A percentile compares a stretch with the other conserved stretches of the same genome.
Conservation (phyloP, 768 basidiomycete species). For the Lactifluus volemus region DNA sequence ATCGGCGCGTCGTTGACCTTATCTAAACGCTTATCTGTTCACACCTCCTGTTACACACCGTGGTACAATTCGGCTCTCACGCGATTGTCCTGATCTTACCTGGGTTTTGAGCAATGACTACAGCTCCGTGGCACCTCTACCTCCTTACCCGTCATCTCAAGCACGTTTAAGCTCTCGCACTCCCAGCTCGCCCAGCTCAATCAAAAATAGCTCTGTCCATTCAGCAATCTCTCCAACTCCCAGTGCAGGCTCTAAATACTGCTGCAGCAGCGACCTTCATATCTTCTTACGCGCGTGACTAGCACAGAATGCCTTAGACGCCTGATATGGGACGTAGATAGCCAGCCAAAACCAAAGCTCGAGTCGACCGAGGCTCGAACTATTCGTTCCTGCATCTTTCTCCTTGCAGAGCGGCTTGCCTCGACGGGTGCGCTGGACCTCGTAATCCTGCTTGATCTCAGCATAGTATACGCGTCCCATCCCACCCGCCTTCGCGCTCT, state of each 20-base stretch:
- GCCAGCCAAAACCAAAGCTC: slow-evolving; percentile 9
- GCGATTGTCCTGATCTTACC: neutral
- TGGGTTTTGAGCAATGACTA: neutral
- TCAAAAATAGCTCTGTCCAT: slow-evolving; percentile 39
- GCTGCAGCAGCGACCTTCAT: slow-evolving; percentile 42
- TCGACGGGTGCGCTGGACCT: slow-evolving; percentile 36
- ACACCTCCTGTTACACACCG: too few species aligned
- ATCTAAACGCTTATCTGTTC: neutral
- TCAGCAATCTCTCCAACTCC: slow-evolving; percentile 38
- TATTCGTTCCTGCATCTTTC: slow-evolving; percentile 41
- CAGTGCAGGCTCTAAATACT: slow-evolving; percentile 38
- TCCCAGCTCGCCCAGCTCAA: slow-evolving; percentile 45
- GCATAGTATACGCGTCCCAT: slow-evolving; percentile 45
- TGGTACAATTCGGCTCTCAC: neutral
- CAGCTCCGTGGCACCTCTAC: slow-evolving; percentile 30
- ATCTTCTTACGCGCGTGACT: slow-evolving; percentile 48
- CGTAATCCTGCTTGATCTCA: slow-evolving; percentile 52
- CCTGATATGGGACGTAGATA: slow-evolving; percentile 46
- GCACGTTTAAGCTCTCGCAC: slow-evolving; percentile 40
- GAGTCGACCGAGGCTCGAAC: slow-evolving; percentile 30
- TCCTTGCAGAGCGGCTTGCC: slow-evolving; percentile 49
- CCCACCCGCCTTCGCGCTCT: slow-evolving; percentile 37
- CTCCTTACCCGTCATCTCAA: slow-evolving; percentile 46
- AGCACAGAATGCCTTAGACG: slow-evolving; percentile 44
- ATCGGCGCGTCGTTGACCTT: neutral